These are phyloP conservation scores for Alternaria conjuncta DNA, from an alignment of 2,329 filamentous ascomycete species.

Conservation along the genomic window DNA sequence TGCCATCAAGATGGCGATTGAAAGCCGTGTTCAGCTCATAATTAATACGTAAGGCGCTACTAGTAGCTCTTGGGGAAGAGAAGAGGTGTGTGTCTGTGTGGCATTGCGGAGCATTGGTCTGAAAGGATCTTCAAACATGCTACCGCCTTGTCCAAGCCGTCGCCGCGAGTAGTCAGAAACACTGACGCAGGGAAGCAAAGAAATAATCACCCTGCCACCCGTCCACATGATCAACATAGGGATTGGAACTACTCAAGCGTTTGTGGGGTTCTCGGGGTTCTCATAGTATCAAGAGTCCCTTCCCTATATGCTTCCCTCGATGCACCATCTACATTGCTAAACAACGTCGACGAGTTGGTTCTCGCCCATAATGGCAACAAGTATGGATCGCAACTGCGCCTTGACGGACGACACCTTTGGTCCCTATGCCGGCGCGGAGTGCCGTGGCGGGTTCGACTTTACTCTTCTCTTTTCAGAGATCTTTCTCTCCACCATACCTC, in stretches of 20 bases:
- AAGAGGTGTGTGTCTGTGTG: constrained; percentile 1
- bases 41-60: constrained; percentile 14
- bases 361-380: constrained; percentile 29
- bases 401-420: constrained; percentile 42
- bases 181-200: constrained; percentile 22
- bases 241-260: constrained; percentile 16
- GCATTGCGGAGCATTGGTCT: constrained; percentile 15
- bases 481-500: constrained; percentile 41
- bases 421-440: constrained; percentile 36
- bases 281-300: constrained; percentile 20
- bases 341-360: constrained; percentile 25
- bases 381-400: constrained; percentile 22
- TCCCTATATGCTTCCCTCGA: constrained; percentile 26
- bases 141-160: constrained; percentile 18
- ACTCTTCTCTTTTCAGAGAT: constrained; percentile 47
- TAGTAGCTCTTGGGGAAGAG: constrained; percentile 1
- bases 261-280: constrained; percentile 16
- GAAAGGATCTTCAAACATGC: constrained; percentile 9
- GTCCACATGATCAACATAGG: constrained; percentile 25
- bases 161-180: constrained; percentile 13
- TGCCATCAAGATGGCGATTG: constrained; percentile 17
- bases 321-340: constrained; percentile 24
- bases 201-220: constrained; percentile 24
- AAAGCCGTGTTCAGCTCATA: constrained; percentile 5
- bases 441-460: constrained; percentile 49